phyloP scores from a whole-genome alignment of 306 rosid species.

The Acacia confusa region DNA sequence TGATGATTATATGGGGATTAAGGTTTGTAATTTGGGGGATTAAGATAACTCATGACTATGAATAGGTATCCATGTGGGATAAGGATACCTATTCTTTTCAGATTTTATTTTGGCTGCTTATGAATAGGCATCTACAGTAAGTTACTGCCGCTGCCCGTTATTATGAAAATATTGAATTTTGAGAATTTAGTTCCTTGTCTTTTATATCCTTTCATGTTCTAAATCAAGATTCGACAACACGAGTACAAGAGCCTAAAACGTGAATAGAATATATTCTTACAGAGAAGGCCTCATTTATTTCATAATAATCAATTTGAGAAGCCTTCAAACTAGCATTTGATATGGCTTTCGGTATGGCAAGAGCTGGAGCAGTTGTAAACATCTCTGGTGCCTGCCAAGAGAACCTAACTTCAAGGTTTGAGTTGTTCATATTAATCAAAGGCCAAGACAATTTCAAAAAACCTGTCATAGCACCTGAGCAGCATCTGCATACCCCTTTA shows the following conservation, averaged over 20 bases:
- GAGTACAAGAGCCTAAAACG: conserved; percentile 5
- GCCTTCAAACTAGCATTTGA: conserved; percentile 79
- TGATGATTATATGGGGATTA: background rate
- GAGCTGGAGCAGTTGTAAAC: conserved; percentile 89
- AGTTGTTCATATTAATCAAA: conserved; percentile 28
- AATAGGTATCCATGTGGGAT: background rate
- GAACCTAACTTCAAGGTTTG: conserved; percentile 37
- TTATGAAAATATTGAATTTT: background rate
- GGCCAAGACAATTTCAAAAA: conserved; percentile 33
- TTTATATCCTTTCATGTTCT: background rate
- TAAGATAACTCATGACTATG: no score
- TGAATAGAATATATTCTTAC: conserved; percentile 42
- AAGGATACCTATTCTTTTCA: background rate
- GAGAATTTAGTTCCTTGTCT: background rate
- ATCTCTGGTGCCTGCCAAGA: conserved; percentile 78
- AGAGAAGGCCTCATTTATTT: conserved; percentile 95
- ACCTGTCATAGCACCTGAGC: conserved; percentile 66
- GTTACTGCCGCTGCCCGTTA: background rate
- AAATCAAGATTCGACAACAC: background rate
- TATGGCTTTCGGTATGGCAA: conserved; percentile 84
- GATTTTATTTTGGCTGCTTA: background rate
- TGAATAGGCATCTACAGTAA: background rate
- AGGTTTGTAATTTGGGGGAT: background rate
- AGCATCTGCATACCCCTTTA: conserved; percentile 89
- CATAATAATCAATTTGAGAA: conserved; percentile 84